Conservation (phyloP, 176 grass and related monocot genomes). For the Chloris gayana region DNA sequence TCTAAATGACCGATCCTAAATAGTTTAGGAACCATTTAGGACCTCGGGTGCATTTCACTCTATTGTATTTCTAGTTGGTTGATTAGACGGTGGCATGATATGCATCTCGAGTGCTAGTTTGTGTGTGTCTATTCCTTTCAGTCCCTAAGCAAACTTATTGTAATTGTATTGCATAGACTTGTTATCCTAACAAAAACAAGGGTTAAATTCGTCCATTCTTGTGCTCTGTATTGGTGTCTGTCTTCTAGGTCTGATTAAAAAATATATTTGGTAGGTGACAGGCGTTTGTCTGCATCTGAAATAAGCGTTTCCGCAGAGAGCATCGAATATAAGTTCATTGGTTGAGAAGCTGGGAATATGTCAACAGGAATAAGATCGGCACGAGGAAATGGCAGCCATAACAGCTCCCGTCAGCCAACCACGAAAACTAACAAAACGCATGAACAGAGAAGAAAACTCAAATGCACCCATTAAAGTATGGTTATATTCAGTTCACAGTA, state of each 20-base stretch:
- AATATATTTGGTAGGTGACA: background rate
- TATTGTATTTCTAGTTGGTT: background rate
- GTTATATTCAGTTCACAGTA: background rate
- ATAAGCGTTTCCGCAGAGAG: too few relatives aligned
- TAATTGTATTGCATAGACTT: too few relatives aligned
- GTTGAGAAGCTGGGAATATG: background rate
- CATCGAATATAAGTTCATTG: background rate
- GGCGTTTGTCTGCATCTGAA: too few relatives aligned
- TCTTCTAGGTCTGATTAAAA: background rate
- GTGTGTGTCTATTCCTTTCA: background rate
- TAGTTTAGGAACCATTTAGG: too few relatives aligned
- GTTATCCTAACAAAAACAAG: background rate
- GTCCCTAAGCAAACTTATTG: background rate
- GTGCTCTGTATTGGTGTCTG: background rate
- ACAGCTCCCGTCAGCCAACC: background rate
- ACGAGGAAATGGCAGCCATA: background rate
- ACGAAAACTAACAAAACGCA: background rate
- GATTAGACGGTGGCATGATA: background rate
- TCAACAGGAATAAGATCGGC: background rate
- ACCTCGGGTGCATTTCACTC: too few relatives aligned
- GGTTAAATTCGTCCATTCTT: background rate
- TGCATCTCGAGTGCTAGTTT: background rate
- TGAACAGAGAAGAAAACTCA: too few relatives aligned
- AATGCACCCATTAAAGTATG: background rate
- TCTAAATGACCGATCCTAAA: too few relatives aligned